These are phyloP conservation scores for Colletotrichum phormii DNA, from an alignment of 2,329 filamentous ascomycete genomes.

Conservation along the genomic window DNA sequence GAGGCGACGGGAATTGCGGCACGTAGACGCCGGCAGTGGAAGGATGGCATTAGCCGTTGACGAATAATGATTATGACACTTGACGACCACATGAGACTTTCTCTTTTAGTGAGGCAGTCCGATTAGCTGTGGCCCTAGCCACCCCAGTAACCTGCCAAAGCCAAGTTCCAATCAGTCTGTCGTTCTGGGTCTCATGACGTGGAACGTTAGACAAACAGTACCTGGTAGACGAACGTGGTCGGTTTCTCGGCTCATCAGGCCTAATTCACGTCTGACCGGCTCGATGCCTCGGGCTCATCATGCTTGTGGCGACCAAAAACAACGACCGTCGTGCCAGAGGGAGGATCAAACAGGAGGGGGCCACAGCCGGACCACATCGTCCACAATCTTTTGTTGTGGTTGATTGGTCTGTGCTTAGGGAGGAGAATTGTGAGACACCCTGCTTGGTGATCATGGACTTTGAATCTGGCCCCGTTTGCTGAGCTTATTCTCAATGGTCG, in stretches of 20 bases:
- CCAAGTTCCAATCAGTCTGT: neutral
- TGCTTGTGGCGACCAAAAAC: constrained; percentile 26
- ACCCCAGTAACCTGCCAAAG: constrained; percentile 9
- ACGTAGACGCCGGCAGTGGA: neutral
- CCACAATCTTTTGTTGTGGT: neutral
- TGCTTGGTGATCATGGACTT: neutral
- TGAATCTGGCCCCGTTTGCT: neutral
- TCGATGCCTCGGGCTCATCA: neutral
- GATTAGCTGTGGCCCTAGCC: constrained; percentile 33
- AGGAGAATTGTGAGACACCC: neutral
- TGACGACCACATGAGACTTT: neutral
- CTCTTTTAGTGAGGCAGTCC: neutral
- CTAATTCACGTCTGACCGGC: neutral
- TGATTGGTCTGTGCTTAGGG: constrained; percentile 15
- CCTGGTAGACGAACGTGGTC: neutral
- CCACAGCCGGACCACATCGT: constrained; percentile 30
- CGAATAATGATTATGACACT: constrained; percentile 7
- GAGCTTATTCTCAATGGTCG: neutral
- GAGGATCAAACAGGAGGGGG: constrained; percentile 35
- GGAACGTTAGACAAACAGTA: neutral
- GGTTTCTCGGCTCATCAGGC: neutral
- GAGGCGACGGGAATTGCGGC: neutral
- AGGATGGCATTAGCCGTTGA: neutral
- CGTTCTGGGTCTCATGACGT: neutral
- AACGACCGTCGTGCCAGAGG: constrained; percentile 21